Evolutionary conservation across 768 basidiomycete species (phyloP).

Genomic region (Cyathus striatus): DNA sequence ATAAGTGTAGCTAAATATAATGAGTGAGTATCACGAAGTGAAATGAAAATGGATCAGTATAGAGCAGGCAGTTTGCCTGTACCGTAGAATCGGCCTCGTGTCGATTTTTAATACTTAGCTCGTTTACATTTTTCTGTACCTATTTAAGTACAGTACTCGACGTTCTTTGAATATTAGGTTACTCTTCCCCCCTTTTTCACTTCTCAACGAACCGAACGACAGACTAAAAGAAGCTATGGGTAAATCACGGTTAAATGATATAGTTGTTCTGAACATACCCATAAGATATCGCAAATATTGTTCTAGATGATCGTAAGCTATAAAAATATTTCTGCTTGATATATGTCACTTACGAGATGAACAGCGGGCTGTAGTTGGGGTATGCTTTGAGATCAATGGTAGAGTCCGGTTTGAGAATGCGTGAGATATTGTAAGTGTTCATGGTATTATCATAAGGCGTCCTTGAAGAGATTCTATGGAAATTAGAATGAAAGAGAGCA

Average conservation of each 20-base stretch:
- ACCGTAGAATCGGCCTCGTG: no score
- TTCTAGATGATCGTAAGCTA: constrained; percentile 18
- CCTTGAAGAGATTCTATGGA: constrained; percentile 54
- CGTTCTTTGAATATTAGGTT: no score
- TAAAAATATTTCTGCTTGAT: no score
- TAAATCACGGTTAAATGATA: not conserved
- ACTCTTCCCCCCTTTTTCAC: no score
- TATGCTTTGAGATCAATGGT: constrained; percentile 52
- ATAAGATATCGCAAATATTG: constrained; percentile 74
- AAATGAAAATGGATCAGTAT: no score
- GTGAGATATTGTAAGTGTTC: constrained; percentile 45
- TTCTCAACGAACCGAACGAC: constrained; percentile 70
- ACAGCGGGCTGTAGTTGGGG: constrained; percentile 51
- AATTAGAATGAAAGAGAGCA: no score
- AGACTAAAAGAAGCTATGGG: constrained; percentile 27
- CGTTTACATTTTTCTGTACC: no score
- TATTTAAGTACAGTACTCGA: no score
- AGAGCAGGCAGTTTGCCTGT: no score
- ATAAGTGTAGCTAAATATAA: constrained; percentile 42
- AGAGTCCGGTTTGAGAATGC: constrained; percentile 45
- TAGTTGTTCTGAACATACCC: constrained; percentile 25
- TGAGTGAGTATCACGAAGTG: not conserved
- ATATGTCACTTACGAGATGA: constrained; percentile 39
- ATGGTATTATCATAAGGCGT: constrained; percentile 61
- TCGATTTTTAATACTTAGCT: no score